Evolutionary conservation across 2,329 filamentous ascomycete species (phyloP), one percentile per base, ranked within the genome.

Genomic region (Hymenoscyphus occultus): DNA sequence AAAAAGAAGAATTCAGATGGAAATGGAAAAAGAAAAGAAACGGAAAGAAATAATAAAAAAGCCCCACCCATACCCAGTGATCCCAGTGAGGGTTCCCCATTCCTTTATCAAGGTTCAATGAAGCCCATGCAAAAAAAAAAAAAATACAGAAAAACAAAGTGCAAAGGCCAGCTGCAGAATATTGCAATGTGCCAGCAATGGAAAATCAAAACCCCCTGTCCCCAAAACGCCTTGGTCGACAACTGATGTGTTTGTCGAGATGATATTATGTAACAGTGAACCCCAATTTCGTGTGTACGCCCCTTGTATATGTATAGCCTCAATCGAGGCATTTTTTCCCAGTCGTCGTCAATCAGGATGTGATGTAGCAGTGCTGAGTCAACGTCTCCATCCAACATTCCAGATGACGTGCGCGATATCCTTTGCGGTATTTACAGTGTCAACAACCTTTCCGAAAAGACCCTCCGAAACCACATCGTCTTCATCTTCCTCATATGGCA

Each of bases 401-500:
- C 87, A 89, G 70, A 90, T 87, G 70, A 90, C 87, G 76, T 90
- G 85, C 65, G 85, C 85, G 71, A 90, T 90, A 73, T 90, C 87
- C 72, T 86, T 85, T 70, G 86, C 87, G 60, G 87, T 90, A 78
- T 90, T 90, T 77, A 90, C 77, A 63, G 77, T 77, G 42, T 76
- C 74, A 40, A 76, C 72, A 35, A 76, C 74, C 60, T 73, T 75
- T 12, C 74, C 74, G 65, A 76, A 76, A 4, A 76, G 70, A 12
- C 85, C 72, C 91, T 94, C 73, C 80, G 85, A 67, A 82, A 80
- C 77, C 54, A 82, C 75, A 77, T 85, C 82, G 61, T 84, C 80
- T 69, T 92, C 90, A 66, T 87, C 87, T 71, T 93, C 90, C 71
- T 93, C 90, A 71, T 89, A 90, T 7, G 92, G 91, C 90, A 96